A percentile compares a stretch with the other conserved stretches of the same genome.
These are phyloP conservation scores for Carpinus fangiana DNA, from an alignment of 306 rosid species.

Conservation along the genomic window DNA sequence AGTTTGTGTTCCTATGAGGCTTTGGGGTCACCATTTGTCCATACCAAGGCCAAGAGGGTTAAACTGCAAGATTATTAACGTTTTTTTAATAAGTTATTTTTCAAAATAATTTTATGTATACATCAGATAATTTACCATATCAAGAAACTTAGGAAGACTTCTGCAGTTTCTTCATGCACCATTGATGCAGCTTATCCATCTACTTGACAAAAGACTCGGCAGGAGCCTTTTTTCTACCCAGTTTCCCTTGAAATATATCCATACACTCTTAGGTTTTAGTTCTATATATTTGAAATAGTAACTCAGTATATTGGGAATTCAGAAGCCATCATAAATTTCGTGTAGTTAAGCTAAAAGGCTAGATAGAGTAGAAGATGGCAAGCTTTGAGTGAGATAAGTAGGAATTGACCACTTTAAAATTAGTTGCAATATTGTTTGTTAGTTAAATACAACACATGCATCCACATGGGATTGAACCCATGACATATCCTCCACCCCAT, in stretches of 20 bases:
- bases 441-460: neutral
- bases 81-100: neutral
- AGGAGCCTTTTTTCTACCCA: neutral
- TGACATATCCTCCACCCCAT: neutral
- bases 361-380: neutral
- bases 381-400: neutral
- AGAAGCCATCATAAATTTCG: neutral
- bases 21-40: neutral
- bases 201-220: neutral
- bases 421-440: neutral
- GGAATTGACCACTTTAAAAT: neutral
- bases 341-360: neutral
- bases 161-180: conserved; percentile 1
- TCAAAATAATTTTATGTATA: neutral
- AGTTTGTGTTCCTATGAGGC: neutral
- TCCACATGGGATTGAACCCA: neutral
- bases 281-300: neutral
- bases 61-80: no score
- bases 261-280: neutral
- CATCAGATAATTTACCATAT: neutral
- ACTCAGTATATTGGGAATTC: neutral
- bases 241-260: neutral
- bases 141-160: neutral
- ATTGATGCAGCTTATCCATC: neutral
- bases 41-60: no score